Evolutionary conservation across 768 basidiomycete genomes (phyloP), one percentile per base, ranked within the genome.

Genomic region (Termitomyces sp.): DNA sequence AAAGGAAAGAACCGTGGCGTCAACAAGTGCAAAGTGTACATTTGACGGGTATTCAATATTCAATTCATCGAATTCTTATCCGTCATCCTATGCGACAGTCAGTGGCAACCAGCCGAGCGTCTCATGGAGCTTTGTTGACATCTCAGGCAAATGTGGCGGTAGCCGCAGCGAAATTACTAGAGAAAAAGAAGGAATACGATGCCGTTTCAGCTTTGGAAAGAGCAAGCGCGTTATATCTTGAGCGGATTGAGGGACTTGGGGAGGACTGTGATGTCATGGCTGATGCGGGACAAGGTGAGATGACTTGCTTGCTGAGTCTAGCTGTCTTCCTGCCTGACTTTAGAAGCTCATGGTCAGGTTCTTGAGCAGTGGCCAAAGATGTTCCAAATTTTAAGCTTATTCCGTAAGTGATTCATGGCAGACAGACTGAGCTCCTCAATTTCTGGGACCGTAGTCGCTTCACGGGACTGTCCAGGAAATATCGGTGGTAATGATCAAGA

Each of bases 151-250:
- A 74, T 43, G 78, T 74, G 51, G 73, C 81, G 2, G 82, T 81
- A 0, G 78, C 83, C 1, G 58, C 72, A 1, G 76, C 81, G 18
- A 86, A 85, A 62, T 77, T 89, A 45, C 55, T 77, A 2, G 89
- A 92, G 65, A 91, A 91, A 75, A 91, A 89, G 74, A 91, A 89
- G 66, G 90, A 92, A 68, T 83, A 76, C 55, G 88, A 90, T 55
- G 88, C 87, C 0, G 86, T 90, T 26, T 78, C 81, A 22, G 89
- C 89, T 1, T 74, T 92, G 5, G 87, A 90, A 65, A 75, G 77
- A 54, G 83, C 86, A 0, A 86, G 82, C 55, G 70, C 79, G 6
- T 68, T 84, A 35, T 88, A 86, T 65, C 76, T 87, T 2, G 80
- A 84, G 67, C 80, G 88, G 8, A 82, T 91, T 43, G 84, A 86